Base-by-base conservation (phyloP, 495 filamentous ascomycete genomes). In the Acidomyces sp. region DNA sequence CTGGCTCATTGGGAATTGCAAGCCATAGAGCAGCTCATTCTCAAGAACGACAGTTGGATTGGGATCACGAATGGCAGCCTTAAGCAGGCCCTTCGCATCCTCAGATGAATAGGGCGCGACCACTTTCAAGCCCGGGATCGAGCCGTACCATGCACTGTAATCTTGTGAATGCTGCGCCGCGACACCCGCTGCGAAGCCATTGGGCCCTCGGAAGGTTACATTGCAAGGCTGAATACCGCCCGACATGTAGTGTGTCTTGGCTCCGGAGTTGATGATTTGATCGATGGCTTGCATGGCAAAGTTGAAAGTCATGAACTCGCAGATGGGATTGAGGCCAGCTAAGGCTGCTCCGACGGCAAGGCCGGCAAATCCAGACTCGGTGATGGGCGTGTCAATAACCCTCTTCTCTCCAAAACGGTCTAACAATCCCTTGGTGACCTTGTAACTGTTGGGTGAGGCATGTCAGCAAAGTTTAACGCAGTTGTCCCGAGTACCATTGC, bases 271-370 rank as follows among this genome's bases (percentile, higher is more conserved):
- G 77, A 97, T 87, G 61, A 97, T 85, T 62, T 97, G 90, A 65
- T 97, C 90, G 63, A 97, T 97, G 50, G 90, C 80, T 70, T 97
- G 90, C 90, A 97, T 97, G 63, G 90, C 90, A 62, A 97, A 97
- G 73, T 97, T 97, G 82, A 93, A 97, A 53, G 90, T 97, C 90
- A 97, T 97, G 75, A 97, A 97, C 66, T 94, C 86, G 73, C 85
- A 93, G 53, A 97, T 75, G 31, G 90, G 90, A 70, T 87, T 80
- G 55, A 97, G 68, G 41, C 90, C 90, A 62, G 85, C 85, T 48
- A 97, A 75, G 34, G 90, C 90, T 61, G 90, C 82, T 56, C 90
- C 90, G 54, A 94, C 81, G 27, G 86, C 85, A 41, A 97, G 70
- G 72, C 90, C 90, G 59, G 64, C 64, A 68, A 97, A 97, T 48